Percentiles rank a stretch among this genome's conserved stretches.
Conservation (phyloP, 371 early-diverging fungal species). For the Neoconidiobolus thromboides region DNA sequence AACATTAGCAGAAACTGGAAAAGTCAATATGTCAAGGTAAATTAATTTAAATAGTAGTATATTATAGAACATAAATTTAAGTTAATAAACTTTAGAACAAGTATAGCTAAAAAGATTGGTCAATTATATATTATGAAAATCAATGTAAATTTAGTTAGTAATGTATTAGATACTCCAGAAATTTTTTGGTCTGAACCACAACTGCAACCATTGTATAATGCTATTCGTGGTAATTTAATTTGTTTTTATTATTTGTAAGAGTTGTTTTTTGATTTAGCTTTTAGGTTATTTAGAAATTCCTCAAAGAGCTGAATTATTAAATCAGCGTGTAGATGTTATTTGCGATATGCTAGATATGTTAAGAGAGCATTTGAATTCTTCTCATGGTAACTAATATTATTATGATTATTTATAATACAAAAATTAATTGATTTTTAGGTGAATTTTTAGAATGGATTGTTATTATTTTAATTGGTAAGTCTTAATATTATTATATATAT, state of each 20-base stretch:
- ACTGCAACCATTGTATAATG: slow-evolving; percentile 55
- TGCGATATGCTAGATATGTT: slow-evolving; percentile 69
- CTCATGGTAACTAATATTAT: slow-evolving; percentile 63
- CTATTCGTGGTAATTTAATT: slow-evolving; percentile 29
- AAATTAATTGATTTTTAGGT: neutral
- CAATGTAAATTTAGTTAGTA: slow-evolving; percentile 70
- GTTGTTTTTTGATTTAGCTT: slow-evolving; percentile 2
- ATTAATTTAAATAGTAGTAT: neutral
- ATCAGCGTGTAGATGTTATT: slow-evolving; percentile 34
- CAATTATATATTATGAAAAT: slow-evolving; percentile 69
- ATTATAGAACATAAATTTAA: neutral
- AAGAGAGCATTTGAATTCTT: slow-evolving; percentile 53
- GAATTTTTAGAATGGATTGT: slow-evolving; percentile 5
- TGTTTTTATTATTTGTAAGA: neutral
- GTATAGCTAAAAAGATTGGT: slow-evolving; percentile 40
- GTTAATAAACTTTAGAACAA: slow-evolving; percentile 15
- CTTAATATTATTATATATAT: no score
- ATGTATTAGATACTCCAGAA: slow-evolving; percentile 70
- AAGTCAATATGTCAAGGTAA: slow-evolving; percentile 49
- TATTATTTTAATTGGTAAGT: slow-evolving; percentile 6
- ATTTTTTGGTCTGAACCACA: slow-evolving; percentile 75
- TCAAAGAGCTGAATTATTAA: slow-evolving; percentile 36
- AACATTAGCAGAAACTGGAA: slow-evolving; percentile 61
- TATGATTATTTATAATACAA: slow-evolving; percentile 31
- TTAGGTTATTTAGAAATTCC: slow-evolving; percentile 44